Base-by-base conservation (phyloP, 805 yeast species). In the Candida alai region DNA sequence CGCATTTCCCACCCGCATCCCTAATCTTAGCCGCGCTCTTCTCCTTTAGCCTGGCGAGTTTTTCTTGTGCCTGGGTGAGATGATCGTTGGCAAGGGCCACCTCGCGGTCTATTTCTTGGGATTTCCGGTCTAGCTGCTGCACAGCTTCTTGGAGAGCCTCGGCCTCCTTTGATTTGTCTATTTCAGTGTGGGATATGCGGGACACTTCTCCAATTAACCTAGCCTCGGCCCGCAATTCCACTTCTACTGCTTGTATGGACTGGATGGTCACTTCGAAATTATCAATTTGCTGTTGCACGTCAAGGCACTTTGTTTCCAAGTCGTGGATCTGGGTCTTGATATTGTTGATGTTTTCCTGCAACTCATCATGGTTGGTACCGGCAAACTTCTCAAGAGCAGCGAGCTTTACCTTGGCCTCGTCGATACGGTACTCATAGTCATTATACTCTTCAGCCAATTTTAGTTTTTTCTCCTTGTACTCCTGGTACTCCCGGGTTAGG, bases 381-480 rank as follows among this genome's bases (percentile, higher is more conserved):
- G 80, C 65, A 46, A 80, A 82, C 20, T 72, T 71, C 38, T 73
- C 69, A 34, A 84, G 60, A 41, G 73, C 75, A 22, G 78, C 85
- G 15, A 77, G 56, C 33, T 78, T 80, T 31, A 74, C 73, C 34
- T 70, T 73, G 2, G 76, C 53, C 37, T 80, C 86, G 10, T 74
- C 57, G 12, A 77, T 60, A 27, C 78, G 56, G 36, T 74, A 78
- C 37, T 74, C 76, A 36, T 73, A 70, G 40, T 78, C 79, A 44
- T 84, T 86, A 6, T 82, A 54, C 36, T 75, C 73, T 30, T 73
- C 73, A 12, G 79, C 66, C 35, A 82, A 52, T 25, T 72, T 57
- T n/a, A 65, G 58, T 52, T 84, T 85, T 32, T 78, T 78, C 12
- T 68, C 58, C 55, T 78, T 81, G 56, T 84, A 84, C 28, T 68